phyloP scores from a whole-genome alignment of 805 yeast species.

The Metschnikowia sp. region DNA sequence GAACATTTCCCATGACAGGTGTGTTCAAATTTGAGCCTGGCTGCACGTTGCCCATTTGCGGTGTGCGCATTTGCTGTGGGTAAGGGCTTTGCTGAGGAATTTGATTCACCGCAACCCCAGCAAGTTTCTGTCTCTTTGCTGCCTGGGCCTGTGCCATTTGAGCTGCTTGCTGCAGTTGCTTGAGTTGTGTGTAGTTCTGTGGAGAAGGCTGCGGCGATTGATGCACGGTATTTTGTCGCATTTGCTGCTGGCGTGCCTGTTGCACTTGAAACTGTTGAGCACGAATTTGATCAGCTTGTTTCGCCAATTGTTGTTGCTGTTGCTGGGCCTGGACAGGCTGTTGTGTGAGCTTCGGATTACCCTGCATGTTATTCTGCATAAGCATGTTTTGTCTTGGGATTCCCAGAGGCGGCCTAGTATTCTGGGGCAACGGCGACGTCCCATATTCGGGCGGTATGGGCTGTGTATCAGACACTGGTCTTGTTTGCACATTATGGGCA shows the following conservation, averaged over 20 bases:
- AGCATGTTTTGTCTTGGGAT: not conserved
- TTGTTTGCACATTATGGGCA: not conserved
- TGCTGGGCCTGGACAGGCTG: constrained; percentile 10
- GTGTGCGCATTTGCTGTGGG: constrained; percentile 8
- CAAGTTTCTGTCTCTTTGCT: constrained; percentile 16
- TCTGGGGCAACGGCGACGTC: constrained; percentile 5
- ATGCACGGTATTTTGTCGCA: constrained; percentile 7
- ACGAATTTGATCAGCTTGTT: constrained; percentile 14
- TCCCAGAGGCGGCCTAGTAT: constrained; percentile 4
- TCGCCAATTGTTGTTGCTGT: constrained; percentile 13
- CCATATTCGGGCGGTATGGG: not conserved
- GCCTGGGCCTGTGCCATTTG: constrained; percentile 11
- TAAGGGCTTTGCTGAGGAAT: constrained; percentile 11
- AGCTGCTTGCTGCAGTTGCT: constrained; percentile 13
- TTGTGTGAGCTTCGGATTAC: constrained; percentile 5
- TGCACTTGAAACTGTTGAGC: constrained; percentile 18
- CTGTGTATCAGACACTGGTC: no score
- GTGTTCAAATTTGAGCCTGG: constrained; percentile 15
- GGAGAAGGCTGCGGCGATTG: constrained; percentile 5
- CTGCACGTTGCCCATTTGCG: constrained; percentile 12
- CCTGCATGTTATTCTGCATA: constrained; percentile 1
- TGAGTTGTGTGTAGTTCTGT: constrained; percentile 6
- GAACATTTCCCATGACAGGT: constrained; percentile 12
- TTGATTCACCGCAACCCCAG: constrained; percentile 5
- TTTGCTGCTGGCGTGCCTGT: constrained; percentile 17